Percentiles rank a stretch among this genome's conserved stretches.
Conservation (phyloP, 768 basidiomycete genomes). For the Naganishia randhawae region DNA sequence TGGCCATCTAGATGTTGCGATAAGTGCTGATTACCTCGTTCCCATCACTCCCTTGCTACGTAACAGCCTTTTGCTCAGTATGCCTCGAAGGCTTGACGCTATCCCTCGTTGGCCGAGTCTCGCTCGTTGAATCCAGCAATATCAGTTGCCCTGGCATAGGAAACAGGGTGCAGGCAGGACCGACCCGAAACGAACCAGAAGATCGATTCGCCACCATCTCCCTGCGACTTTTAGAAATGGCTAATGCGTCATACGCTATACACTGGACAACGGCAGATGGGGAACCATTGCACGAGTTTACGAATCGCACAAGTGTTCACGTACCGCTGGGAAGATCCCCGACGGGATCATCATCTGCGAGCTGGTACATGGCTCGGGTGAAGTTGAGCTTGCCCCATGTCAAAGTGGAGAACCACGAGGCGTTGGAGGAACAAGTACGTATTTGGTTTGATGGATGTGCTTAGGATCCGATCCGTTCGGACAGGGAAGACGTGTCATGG, state of each 20-base stretch:
- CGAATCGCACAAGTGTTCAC: background rate
- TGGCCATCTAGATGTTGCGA: background rate
- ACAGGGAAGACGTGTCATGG: background rate
- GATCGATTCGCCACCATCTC: background rate
- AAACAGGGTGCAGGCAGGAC: background rate
- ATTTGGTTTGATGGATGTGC: slow-evolving; percentile 8
- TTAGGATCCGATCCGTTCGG: background rate
- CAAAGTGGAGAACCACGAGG: background rate
- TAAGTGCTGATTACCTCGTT: background rate
- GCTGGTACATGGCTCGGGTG: background rate
- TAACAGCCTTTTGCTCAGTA: slow-evolving; percentile 41
- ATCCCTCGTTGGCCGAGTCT: slow-evolving; percentile 18
- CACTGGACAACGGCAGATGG: background rate
- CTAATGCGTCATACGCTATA: background rate
- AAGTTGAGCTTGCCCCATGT: slow-evolving; percentile 13
- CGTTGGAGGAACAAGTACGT: background rate
- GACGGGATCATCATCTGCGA: too few species aligned
- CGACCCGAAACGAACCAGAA: background rate
- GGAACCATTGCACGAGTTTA: background rate
- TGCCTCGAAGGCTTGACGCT: slow-evolving; percentile 37
- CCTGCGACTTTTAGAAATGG: background rate
- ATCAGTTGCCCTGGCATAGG: slow-evolving; percentile 3
- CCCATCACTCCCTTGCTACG: too few species aligned
- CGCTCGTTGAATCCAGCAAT: slow-evolving; percentile 21
- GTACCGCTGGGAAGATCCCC: background rate